Percentiles rank a stretch among this genome's conserved stretches.
Evolutionary conservation across 345 rosid genomes (phyloP).

Genomic region (Turnera subulata): DNA sequence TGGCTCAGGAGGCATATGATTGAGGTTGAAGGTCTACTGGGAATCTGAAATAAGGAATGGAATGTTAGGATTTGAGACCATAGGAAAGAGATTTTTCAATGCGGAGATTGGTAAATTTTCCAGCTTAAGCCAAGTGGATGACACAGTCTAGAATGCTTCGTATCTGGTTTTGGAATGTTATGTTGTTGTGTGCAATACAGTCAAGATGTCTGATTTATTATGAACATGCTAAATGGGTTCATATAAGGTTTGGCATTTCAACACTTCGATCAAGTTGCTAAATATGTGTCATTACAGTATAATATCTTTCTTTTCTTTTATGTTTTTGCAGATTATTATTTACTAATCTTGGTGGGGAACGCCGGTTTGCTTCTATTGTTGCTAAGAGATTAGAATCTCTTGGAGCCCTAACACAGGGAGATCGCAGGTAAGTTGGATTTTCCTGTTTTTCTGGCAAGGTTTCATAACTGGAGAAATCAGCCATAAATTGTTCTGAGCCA

Average conservation of each 20-base stretch:
- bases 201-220: no score
- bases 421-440: constrained; percentile 64
- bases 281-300: not conserved
- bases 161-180: no score
- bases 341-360: constrained; percentile 95
- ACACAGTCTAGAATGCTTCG: no score
- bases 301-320: not conserved
- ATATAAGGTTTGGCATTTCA: not conserved
- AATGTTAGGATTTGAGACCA: no score
- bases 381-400: constrained; percentile 97
- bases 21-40: no score
- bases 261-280: not conserved
- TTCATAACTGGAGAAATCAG: not conserved
- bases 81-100: no score
- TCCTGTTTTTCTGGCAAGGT: not conserved
- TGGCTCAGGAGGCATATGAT: no score
- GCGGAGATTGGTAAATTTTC: no score
- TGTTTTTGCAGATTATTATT: constrained; percentile 60
- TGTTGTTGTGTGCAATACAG: no score
- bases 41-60: no score
- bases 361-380: constrained; percentile 98
- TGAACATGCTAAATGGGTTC: not conserved
- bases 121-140: no score
- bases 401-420: constrained; percentile 98
- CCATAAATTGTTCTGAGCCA: not conserved